Base-by-base conservation (phyloP, 208 protist species). In the Trypanosoma brucei region DNA sequence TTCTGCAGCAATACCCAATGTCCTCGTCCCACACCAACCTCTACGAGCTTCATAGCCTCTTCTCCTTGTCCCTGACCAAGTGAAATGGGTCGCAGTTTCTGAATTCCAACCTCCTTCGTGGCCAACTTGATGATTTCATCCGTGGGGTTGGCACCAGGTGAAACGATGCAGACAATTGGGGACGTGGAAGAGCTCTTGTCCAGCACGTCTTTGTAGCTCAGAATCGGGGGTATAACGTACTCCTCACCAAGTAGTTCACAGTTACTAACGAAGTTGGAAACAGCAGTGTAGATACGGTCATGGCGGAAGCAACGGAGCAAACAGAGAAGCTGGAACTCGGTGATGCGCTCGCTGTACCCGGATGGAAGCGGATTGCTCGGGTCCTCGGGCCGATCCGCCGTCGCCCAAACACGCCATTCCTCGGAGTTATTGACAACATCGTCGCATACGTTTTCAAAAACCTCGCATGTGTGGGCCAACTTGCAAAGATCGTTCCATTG, bases 1-100 rank as follows among this genome's bases (percentile, higher is more conserved):
- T 99, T 99, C 81, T 99, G 97, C 48, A 99, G 84, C 59, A 99
- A 78, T 52, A 99, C 96, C 98, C 98, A 99, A 57, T 99, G 96
- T 1, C 98, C 98, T 11, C 97, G 83, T 55, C 86, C 80, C 3
- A 92, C 78, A 45, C 96, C 98, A 9, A 88, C 82, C 77, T 99
- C 94, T 11, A 99, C 80, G 51, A 99, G 72, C 61, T 88, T 76
- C 83, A 97, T 94, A 7, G 98, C 98, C 70, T 98, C 88, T 62
- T 96, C 87, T 14, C 91, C 97, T 79, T 99, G 98, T 31, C 97
- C 98, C 70, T 99, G 97, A 49, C 98, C 98, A 14, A 99, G 92
- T 11, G 98, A 92, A 59, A 99, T 94, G 57, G 88, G 94, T 50
- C 98, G 97, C 62, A 99, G 68, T 78, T 95, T 96, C 71, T 89